phyloP scores from a whole-genome alignment of 2,329 filamentous ascomycete genomes.

The Cercospora sp. region DNA sequence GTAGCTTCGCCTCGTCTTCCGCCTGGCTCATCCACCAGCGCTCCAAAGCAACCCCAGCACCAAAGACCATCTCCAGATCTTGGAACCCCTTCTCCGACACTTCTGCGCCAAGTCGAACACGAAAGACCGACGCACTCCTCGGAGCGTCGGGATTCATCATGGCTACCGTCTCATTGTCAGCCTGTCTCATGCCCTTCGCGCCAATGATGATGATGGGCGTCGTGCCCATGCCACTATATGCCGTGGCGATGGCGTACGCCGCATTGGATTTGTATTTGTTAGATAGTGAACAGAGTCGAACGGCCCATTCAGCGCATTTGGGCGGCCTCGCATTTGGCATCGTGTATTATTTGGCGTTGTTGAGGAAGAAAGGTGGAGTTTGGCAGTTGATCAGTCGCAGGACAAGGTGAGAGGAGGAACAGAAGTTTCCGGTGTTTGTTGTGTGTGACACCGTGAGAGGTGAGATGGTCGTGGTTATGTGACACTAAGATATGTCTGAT shows the following conservation, averaged over 20 bases:
- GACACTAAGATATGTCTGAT: constrained; percentile 10
- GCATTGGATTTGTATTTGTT: constrained; percentile 45
- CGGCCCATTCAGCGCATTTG: constrained; percentile 50
- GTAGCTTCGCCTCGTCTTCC: constrained; percentile 30
- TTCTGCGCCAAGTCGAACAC: background rate
- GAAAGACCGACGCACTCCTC: constrained; percentile 21
- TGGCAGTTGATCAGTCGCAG: constrained; percentile 4
- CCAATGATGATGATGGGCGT: constrained; percentile 43
- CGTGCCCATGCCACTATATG: constrained; percentile 45
- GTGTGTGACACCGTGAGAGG: background rate
- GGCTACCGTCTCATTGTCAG: constrained; percentile 44
- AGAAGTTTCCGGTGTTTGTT: background rate
- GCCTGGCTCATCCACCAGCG: constrained; percentile 30
- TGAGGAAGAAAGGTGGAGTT: constrained; percentile 6
- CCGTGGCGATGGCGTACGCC: constrained; percentile 40
- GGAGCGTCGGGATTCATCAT: constrained; percentile 48
- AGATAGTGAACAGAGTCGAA: constrained; percentile 29
- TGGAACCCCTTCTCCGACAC: background rate
- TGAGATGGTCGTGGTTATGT: background rate
- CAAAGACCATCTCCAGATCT: background rate
- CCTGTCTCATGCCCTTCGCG: constrained; percentile 42
- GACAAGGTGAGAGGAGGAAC: background rate
- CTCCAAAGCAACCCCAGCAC: background rate
- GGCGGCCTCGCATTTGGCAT: constrained; percentile 47
- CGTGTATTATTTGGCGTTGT: constrained; percentile 33